A percentile compares a stretch with the other conserved stretches of the same genome.
Conservation (phyloP, 176 grass and related monocot genomes). For the Typha latifolia region DNA sequence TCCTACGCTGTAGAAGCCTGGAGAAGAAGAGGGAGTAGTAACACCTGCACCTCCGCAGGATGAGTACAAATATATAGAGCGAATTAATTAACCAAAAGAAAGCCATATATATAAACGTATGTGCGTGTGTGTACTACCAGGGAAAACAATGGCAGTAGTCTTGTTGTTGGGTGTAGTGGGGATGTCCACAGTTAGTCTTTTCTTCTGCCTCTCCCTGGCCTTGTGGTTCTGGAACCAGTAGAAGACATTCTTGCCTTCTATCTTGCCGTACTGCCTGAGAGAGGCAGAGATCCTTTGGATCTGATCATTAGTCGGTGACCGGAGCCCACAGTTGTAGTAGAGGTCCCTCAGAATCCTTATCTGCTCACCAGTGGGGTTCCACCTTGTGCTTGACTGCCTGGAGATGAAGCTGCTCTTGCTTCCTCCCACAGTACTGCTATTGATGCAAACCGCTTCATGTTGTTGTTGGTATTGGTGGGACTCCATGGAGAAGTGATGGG, state of each 20-base stretch:
- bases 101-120: not conserved
- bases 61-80: not conserved
- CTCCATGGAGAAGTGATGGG: slow-evolving; percentile 18
- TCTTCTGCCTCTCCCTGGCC: slow-evolving; percentile 92
- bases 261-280: slow-evolving; percentile 72
- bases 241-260: slow-evolving; percentile 99
- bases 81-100: not conserved
- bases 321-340: slow-evolving; percentile 76
- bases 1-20: not conserved
- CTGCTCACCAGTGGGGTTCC: slow-evolving; percentile 90
- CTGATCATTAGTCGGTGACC: slow-evolving; percentile 85
- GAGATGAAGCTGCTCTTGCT: slow-evolving; percentile 21
- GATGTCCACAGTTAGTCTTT: slow-evolving; percentile 41
- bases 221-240: slow-evolving; percentile 99
- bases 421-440: not conserved
- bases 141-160: not conserved
- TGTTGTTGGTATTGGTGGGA: slow-evolving; percentile 20
- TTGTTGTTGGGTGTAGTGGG: not conserved
- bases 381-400: slow-evolving; percentile 58
- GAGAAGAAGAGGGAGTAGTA: not conserved
- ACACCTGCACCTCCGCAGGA: not conserved
- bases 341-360: slow-evolving; percentile 72
- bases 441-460: not conserved
- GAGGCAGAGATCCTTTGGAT: slow-evolving; percentile 82
- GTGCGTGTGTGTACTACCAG: not conserved